Evolutionary conservation across 805 yeast species (phyloP).

Genomic region (Kodamaea sagamina): DNA sequence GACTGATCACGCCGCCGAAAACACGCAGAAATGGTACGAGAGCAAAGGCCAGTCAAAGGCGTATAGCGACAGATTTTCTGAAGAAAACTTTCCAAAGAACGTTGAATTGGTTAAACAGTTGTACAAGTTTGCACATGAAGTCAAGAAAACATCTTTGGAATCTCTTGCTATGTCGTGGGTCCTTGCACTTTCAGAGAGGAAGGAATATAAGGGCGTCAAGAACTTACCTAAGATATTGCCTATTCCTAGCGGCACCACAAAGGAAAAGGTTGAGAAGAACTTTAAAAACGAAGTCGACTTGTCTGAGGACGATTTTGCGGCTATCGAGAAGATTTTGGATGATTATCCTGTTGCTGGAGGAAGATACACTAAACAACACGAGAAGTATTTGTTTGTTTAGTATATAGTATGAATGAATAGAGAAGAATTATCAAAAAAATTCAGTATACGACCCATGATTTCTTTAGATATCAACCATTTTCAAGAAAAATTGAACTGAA

Average conservation of each 20-base stretch:
- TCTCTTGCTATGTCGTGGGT: conserved; percentile 42
- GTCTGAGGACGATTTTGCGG: conserved; percentile 56
- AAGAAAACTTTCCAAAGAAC: conserved; percentile 60
- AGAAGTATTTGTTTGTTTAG: conserved; percentile 6
- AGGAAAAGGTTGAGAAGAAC: conserved; percentile 63
- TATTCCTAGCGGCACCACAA: conserved; percentile 75
- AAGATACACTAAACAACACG: conserved; percentile 40
- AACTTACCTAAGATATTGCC: conserved; percentile 64
- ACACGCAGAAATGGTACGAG: conserved; percentile 28
- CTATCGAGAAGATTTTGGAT: conserved; percentile 49
- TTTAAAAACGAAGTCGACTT: conserved; percentile 45
- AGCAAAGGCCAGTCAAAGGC: conserved; percentile 58
- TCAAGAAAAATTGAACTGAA: too few relatives aligned
- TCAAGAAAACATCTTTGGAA: conserved; percentile 60
- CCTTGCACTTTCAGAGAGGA: conserved; percentile 66
- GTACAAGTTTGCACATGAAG: conserved; percentile 48
- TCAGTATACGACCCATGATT: too few relatives aligned
- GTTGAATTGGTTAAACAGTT: conserved; percentile 49
- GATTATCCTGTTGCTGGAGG: conserved; percentile 53
- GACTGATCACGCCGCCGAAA: conserved; percentile 57
- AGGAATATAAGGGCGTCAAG: conserved; percentile 43
- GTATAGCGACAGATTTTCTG: conserved; percentile 56
- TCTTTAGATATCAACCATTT: too few relatives aligned
- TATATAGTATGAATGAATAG: too few relatives aligned
- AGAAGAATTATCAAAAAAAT: too few relatives aligned